phyloP scores from a whole-genome alignment of 768 basidiomycete genomes.

The Suillus occidentalis region DNA sequence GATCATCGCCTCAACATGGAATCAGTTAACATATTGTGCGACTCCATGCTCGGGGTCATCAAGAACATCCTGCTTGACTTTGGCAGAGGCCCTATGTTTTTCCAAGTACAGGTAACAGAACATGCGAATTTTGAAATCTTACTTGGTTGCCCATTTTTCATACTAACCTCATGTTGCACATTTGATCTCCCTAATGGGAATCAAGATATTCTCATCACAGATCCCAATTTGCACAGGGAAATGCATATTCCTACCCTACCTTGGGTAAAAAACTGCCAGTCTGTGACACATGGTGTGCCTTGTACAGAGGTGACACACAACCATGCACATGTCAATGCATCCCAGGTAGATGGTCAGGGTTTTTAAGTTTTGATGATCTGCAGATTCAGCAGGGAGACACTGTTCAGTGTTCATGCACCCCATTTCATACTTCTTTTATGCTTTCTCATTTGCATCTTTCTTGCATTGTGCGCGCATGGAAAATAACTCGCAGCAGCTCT shows the following conservation, averaged over 20 bases:
- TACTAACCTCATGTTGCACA: fast-evolving
- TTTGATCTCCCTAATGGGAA: not conserved
- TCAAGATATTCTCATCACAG: not conserved
- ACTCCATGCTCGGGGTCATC: fast-evolving
- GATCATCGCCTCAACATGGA: not conserved
- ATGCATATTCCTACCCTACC: not conserved
- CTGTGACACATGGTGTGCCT: no score
- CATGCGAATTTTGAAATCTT: not conserved
- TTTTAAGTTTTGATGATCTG: no score
- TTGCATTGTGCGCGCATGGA: no score
- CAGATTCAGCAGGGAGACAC: no score
- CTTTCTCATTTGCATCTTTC: no score
- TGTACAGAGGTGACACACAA: no score
- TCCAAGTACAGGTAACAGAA: not conserved
- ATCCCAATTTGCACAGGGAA: not conserved
- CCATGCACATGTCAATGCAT: no score
- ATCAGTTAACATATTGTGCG: fast-evolving
- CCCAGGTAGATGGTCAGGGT: no score
- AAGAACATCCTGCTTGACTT: not conserved
- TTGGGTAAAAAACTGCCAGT: no score
- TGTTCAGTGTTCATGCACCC: no score
- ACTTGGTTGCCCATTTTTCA: not conserved
- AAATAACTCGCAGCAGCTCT: no score
- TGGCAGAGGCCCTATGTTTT: not conserved
- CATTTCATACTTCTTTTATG: no score